Evolutionary conservation across 2,329 filamentous ascomycete genomes (phyloP), one percentile per base, ranked within the genome.

Genomic region (Polytolypa hystricis): DNA sequence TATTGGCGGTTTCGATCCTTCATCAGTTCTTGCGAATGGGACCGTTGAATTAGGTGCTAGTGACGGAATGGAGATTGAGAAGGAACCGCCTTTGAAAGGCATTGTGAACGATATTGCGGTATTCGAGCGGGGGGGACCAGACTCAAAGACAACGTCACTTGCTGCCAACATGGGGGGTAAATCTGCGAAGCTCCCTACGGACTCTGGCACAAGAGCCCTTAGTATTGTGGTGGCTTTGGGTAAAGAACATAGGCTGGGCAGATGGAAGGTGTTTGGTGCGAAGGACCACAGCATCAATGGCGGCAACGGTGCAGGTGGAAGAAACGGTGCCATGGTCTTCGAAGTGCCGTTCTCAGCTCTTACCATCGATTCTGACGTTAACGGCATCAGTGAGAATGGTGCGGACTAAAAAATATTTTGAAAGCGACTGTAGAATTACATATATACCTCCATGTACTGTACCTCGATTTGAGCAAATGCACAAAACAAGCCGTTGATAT

Each of bases 21-120:
- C 40, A 12, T 39, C 45, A 11, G 21, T 42, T 2, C 34, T 42
- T 27, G 45, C 50, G 17, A 50, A 54, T 25, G 42, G 47, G 27
- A 44, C 50, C 16, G 39, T 47, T 28, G 36, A 48, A 41, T 53
- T 40, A 37, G 32, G 51, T n/a, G 19, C 44, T 38, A 40, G 39
- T 9, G 39, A 40, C 18, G 43, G 47, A 6, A 37, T 47, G n/a
- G 33, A 41, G 16, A 38, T 52, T 27, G 47, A 50, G 18, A 33
- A 40, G 12, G 52, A 50, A 40, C 57, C 58, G 8, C 52, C 61
- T 12, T 69, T 86, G 37, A 74, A 73, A 49, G 91, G 91, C 28
- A 70, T 96, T 5, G 70, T 98, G 47, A 98, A 96, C 54, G 86
- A 84, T 48, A 79, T 98, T 41, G 76, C 83, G 1, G 72, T 94